Base-by-base conservation (phyloP, 495 filamentous ascomycete genomes). In the Talaromyces liani region DNA sequence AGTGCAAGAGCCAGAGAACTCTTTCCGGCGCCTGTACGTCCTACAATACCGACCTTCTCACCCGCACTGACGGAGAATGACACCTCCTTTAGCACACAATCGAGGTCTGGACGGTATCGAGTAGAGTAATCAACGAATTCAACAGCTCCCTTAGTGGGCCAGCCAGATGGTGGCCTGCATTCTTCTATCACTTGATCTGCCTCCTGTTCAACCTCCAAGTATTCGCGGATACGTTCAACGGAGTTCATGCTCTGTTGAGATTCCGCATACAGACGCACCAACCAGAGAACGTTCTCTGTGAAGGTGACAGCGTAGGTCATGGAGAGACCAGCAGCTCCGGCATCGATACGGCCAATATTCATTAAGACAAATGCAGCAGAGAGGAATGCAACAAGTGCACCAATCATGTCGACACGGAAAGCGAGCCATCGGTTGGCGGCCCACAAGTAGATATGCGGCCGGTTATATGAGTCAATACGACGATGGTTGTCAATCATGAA, bases 221-320 rank as follows among this genome's bases (percentile, higher is more conserved):
- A 99, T 75, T 99, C 94, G 71, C 93, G 91, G 67, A 99, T 89
- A 61, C 95, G 88, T 76, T 99, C 95, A n/a, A 99, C 93, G 1
- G 92, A 93, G 76, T 99, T 99, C 95, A 99, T 98, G 74, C 96
- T 98, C 76, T 98, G 95, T 73, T 99, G 95, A 68, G 97, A 96
- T 69, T 90, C 82, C 0, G 93, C 88, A 69, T 98, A 99, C n/a
- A 97, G 81, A 22, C 95, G 85, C 27, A 98, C 92, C 62, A 98
- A 87, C 95, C 95, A 99, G 18, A 99, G 80, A 18, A 99, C 87
- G 64, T 97, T 97, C 71, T 98, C 95, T 1, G 92, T 96, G 68
- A 99, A 99, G 0, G 91, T 94, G 58, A 99, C 91, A 6, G 95
- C 95, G 68, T 99, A 99, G n/a, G 92, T 97, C 66, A 99, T 76